A percentile compares a stretch with the other conserved stretches of the same genome.
These are phyloP conservation scores for Handroanthus guayacan DNA, from an alignment of 257 asterid species.

Conservation along the genomic window DNA sequence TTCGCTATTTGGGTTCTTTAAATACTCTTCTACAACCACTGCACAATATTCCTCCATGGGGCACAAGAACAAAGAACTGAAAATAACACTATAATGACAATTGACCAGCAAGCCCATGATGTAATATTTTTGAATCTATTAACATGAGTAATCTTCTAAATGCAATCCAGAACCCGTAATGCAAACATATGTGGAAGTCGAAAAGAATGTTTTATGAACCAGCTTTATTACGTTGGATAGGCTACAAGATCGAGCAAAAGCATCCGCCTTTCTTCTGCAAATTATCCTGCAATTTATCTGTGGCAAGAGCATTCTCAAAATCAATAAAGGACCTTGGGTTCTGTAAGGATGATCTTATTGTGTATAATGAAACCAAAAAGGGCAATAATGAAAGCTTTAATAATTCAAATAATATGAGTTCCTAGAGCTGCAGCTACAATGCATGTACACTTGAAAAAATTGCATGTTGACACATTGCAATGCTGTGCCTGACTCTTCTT, in stretches of 20 bases:
- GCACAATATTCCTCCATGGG: constrained; percentile 13
- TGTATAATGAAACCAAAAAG: background rate
- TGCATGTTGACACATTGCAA: too few relatives aligned
- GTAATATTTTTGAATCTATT: constrained; percentile 40
- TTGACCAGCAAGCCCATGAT: constrained; percentile 9
- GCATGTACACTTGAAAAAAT: too few relatives aligned
- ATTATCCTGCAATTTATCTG: constrained; percentile 75
- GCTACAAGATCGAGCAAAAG: constrained; percentile 71
- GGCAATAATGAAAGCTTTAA: background rate
- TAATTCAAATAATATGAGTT: background rate
- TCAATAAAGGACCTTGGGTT: background rate
- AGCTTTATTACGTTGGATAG: constrained; percentile 15
- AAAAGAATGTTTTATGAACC: constrained; percentile 25
- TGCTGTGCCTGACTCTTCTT: too few relatives aligned
- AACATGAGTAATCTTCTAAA: constrained; percentile 47
- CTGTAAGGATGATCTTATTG: background rate
- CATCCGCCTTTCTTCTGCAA: constrained; percentile 69
- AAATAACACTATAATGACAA: constrained; percentile 25
- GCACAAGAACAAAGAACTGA: constrained; percentile 32
- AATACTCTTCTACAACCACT: background rate
- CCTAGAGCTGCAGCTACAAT: too few relatives aligned
- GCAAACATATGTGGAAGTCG: constrained; percentile 40
- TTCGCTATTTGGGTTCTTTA: background rate
- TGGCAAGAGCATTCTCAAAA: constrained; percentile 11
- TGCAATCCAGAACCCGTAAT: constrained; percentile 38